Percentiles rank a stretch among this genome's conserved stretches.
phyloP scores from a whole-genome alignment of 805 yeast genomes.

The Teunomyces panamensis region DNA sequence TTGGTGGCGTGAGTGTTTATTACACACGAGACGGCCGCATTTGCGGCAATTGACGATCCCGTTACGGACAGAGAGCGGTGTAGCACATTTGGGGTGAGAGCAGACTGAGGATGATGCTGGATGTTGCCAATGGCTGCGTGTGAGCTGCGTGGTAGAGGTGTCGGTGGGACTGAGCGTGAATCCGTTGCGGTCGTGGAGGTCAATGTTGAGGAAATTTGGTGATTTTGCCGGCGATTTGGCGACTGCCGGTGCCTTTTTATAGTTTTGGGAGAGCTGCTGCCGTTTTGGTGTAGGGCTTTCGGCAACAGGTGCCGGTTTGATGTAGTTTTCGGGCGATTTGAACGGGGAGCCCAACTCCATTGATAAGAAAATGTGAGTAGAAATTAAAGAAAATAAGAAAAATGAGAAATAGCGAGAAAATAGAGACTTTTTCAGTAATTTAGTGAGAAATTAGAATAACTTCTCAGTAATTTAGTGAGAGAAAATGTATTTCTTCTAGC shows the following conservation, averaged over 20 bases:
- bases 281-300: constrained; percentile 2
- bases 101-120: constrained; percentile 43
- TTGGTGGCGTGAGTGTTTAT: constrained; percentile 54
- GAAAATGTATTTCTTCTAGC: no score
- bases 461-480: no score
- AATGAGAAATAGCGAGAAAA: neutral
- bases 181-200: constrained; percentile 1
- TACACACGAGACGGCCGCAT: constrained; percentile 74
- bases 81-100: constrained; percentile 37
- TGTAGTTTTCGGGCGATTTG: constrained; percentile 14
- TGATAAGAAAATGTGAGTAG: neutral
- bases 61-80: constrained; percentile 45
- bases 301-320: neutral
- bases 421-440: no score
- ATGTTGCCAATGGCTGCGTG: constrained; percentile 58
- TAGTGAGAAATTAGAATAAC: no score
- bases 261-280: neutral
- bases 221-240: constrained; percentile 1
- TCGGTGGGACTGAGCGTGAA: neutral
- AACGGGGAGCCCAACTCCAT: constrained; percentile 24
- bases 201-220: neutral
- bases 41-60: constrained; percentile 69
- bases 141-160: constrained; percentile 18
- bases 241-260: neutral
- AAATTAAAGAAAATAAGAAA: neutral